Evolutionary conservation across 2,329 filamentous ascomycete genomes (phyloP), one percentile per base, ranked within the genome.

Genomic region (Cladophialophora yegresii): DNA sequence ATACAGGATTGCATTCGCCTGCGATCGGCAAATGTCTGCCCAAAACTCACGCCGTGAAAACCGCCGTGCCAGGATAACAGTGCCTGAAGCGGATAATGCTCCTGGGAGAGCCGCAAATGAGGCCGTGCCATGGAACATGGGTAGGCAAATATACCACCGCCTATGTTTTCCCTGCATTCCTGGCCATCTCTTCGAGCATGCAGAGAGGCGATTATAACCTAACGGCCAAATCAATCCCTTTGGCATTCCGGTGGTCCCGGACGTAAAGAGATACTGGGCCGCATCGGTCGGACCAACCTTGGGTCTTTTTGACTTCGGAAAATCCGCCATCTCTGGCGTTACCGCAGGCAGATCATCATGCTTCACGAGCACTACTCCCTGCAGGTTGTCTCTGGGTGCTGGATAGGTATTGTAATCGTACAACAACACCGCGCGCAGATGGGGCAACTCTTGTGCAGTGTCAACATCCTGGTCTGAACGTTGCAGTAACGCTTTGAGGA

Each of bases 51-150:
- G 64, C 3, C 67, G 67, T 5, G 67, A 68, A n/a, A 69, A 69
- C 22, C 73, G 56, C 73, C 75, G 58, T 22, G 65, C 65, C 12
- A 67, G 59, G 30, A 67, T 64, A 1, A 67, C 58, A 10, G 65
- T 67, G 8, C 62, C 65, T 3, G 65, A 67, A 5, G 65, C 36
- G 22, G 62, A 20, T 30, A 64, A 59, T 8, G 65, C 63, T 3
- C 54, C 57, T 6, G 65, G 65, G 6, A 82, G 13, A 0, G 77
- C 78, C 0, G 74, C 78, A 63, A 82, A 81, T 57, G 79, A 75
- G 3, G 77, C 79, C 0, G 80, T 82, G 47, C 79, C 80, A 68
- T 82, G 80, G 71, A 81, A 82, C 26, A 82, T 74, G 0, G 80
- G 80, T 2, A 82, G 72, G 3, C 78, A 73, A 3, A 78, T 81